Percentiles rank a stretch among this genome's conserved stretches.
Conservation (phyloP, 345 rosid species). For the Hirschfeldia incana region DNA sequence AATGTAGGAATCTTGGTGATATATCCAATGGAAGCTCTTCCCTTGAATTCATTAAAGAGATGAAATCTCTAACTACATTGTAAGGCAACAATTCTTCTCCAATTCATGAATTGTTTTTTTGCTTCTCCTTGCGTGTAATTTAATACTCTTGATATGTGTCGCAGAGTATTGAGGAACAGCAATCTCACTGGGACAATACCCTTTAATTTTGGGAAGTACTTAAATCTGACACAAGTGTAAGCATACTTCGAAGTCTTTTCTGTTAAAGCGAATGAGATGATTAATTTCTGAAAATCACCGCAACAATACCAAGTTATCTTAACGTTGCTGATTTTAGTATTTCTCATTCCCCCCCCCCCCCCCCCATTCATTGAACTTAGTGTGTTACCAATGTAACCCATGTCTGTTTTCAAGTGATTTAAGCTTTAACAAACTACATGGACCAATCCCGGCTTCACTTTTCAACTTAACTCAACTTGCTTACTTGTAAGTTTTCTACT, state of each 20-base stretch:
- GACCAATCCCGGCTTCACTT: slow-evolving; percentile 32
- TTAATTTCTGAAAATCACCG: neutral
- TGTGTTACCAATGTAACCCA: neutral
- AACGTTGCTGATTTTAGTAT: neutral
- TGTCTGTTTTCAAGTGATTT: slow-evolving; percentile 34
- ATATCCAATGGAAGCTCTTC: slow-evolving; percentile 56
- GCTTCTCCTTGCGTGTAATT: neutral
- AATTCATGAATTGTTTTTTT: neutral
- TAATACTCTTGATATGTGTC: slow-evolving; percentile 1
- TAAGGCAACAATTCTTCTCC: slow-evolving; percentile 39
- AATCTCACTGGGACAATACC: slow-evolving; percentile 59
- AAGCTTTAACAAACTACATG: slow-evolving; percentile 39
- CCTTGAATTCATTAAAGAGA: slow-evolving; percentile 48
- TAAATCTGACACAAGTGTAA: slow-evolving; percentile 53
- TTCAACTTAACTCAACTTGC: slow-evolving; percentile 32
- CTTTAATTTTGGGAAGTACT: slow-evolving; percentile 49
- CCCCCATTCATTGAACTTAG: neutral
- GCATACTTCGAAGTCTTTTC: slow-evolving; percentile 22
- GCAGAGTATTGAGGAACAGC: slow-evolving; percentile 55
- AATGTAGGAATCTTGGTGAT: slow-evolving; percentile 60
- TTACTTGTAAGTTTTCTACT: slow-evolving; percentile 50
- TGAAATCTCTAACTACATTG: slow-evolving; percentile 52
- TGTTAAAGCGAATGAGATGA: neutral
- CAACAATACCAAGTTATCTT: neutral
- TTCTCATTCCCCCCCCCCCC: neutral